Base-by-base conservation (phyloP, 768 basidiomycete genomes). In the Rhodosporidiobolus sp. region DNA sequence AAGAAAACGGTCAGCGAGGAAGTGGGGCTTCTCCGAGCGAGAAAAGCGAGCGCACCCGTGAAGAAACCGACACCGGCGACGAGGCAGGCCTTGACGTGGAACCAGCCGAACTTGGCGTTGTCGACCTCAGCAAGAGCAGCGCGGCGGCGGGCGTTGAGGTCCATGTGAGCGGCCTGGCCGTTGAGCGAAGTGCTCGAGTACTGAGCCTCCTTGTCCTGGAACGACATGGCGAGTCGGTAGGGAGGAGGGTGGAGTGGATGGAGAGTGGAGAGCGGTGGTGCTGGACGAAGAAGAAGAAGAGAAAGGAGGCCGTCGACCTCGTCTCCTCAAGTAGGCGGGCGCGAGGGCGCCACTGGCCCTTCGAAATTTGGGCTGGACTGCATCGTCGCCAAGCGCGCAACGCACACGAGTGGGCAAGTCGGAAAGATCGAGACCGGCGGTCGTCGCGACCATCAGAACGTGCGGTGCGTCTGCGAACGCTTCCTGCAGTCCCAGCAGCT, bases 51-150 rank as follows among this genome's bases (percentile, higher is more conserved):
- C 86, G 88, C 87, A 82, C 91, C 92, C 58, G 92, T 92, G 84
- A 93, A 94, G 85, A 94, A 94, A 35, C 92, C 92, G 17, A 89
- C 89, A 77, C 92, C 91, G 4, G 90, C 73, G 52, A 84, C 82
- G 83, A 52, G 86, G 86, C 67, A 87, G 74, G 84, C 81, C 81
- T 91, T 92, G 67, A 88, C 87, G 78, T 94, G 92, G 83, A 92
- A 93, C 88, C 88, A 90, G 12, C 89, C 90, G 82, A 94, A 94
- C 55, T 84, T 83, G 55, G 93, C 93, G 72, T 90, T 88, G 82
- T 95, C 93, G 72, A 95, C 86, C 80, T 94, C 91, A 20, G 88
- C 86, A 52, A 96, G 85, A 43, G 94, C 92, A 48, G 87, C 87
- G 26, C 90, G 86, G 73, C 93, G 87, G 61, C 88, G 86, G 79